phyloP scores from a whole-genome alignment of 2,329 filamentous ascomycete species.

The Raffaelea deltoideospora region DNA sequence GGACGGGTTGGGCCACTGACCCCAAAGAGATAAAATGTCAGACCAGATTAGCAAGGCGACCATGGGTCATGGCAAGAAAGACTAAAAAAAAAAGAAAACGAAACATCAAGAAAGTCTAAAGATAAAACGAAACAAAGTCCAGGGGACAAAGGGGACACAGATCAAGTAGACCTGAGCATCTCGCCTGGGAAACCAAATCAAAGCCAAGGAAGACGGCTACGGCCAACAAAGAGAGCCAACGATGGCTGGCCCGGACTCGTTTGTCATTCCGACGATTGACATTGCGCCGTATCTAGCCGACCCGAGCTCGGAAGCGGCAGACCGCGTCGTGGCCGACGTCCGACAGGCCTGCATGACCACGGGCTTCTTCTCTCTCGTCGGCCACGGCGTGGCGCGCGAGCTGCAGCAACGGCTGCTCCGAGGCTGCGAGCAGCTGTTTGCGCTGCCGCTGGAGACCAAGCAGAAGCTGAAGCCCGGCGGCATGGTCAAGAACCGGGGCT shows the following conservation, averaged over 20 bases:
- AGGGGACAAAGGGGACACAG: too few species aligned
- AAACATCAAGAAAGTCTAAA: too few species aligned
- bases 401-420: constrained; percentile 11
- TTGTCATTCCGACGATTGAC: constrained; percentile 17
- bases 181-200: too few species aligned
- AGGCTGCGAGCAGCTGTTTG: constrained; percentile 28
- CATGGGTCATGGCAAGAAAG: too few species aligned
- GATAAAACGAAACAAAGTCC: too few species aligned
- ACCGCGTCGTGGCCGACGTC: constrained; percentile 16
- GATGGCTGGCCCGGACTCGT: not conserved
- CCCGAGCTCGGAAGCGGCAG: constrained; percentile 13
- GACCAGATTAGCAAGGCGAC: too few species aligned
- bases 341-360: constrained; percentile 16
- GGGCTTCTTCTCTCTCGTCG: constrained; percentile 16
- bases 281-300: constrained; percentile 17
- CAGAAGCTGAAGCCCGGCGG: constrained; percentile 18
- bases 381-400: constrained; percentile 12
- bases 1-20: too few species aligned
- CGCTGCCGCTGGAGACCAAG: constrained; percentile 29
- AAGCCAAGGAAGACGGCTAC: too few species aligned
- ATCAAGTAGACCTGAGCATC: too few species aligned
- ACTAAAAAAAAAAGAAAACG: too few species aligned
- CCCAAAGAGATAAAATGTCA: too few species aligned
- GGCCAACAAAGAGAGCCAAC: too few species aligned
- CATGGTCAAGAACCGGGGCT: constrained; percentile 24